A percentile compares a stretch with the other conserved stretches of the same genome.
Evolutionary conservation across 2,329 filamentous ascomycete genomes (phyloP).

Genomic region (Tolypocladium sp.): DNA sequence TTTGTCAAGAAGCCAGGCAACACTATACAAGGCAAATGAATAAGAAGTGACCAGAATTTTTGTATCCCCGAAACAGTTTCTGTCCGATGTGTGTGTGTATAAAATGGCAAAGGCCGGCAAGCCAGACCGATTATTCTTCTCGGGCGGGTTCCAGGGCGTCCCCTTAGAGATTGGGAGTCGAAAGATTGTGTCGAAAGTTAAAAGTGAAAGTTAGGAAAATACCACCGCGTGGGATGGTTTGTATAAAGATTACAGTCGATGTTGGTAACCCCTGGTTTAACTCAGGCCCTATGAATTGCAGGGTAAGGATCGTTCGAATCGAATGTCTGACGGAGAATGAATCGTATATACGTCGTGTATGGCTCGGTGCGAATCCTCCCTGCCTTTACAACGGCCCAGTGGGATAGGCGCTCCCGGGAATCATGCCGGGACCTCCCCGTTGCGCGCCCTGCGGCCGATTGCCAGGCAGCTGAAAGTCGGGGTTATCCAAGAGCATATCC

Average conservation of each 20-base stretch:
- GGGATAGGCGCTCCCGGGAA: conserved; percentile 46
- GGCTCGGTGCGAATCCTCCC: conserved; percentile 3
- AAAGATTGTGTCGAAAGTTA: conserved; percentile 1
- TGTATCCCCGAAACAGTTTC: neutral
- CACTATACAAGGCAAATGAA: neutral
- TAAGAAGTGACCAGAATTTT: neutral
- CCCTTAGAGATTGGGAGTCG: neutral
- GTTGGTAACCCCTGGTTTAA: neutral
- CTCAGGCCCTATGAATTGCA: neutral
- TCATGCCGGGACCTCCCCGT: conserved; percentile 31
- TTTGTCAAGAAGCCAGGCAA: neutral
- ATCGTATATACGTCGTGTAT: conserved; percentile 9
- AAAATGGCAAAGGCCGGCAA: neutral
- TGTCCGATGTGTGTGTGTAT: neutral
- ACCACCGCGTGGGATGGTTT: neutral
- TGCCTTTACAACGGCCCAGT: conserved; percentile 4
- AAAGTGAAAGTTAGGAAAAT: neutral
- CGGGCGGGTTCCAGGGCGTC: too few relatives aligned
- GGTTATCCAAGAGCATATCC: conserved; percentile 73
- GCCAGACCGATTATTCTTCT: neutral
- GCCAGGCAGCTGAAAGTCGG: conserved; percentile 70
- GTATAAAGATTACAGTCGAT: neutral
- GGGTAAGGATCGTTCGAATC: neutral
- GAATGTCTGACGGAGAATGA: neutral
- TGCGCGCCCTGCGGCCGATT: conserved; percentile 18